A percentile compares a stretch with the other conserved stretches of the same genome.
Conservation (phyloP, 768 basidiomycete genomes). For the Hygrophorus pudorinus region DNA sequence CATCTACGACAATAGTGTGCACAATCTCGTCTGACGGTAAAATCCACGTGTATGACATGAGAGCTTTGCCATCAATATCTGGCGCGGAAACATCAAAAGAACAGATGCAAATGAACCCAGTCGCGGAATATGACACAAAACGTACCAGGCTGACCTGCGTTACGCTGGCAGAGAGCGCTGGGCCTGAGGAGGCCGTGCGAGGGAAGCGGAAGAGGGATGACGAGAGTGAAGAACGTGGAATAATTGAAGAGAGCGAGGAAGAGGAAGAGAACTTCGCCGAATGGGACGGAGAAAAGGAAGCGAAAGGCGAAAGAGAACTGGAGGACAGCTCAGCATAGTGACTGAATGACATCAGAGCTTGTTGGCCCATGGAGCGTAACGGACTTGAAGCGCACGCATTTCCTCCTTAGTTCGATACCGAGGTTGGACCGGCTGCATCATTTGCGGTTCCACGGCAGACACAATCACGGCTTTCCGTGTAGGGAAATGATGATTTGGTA, state of each 20-base stretch:
- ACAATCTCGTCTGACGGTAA: constrained; percentile 89
- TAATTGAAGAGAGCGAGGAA: constrained; percentile 20
- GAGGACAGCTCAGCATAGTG: constrained; percentile 8
- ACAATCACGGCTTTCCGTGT: too few relatives aligned
- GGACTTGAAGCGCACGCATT: too few relatives aligned
- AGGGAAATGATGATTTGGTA: too few relatives aligned
- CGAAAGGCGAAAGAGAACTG: constrained; percentile 19
- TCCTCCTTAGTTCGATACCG: too few relatives aligned
- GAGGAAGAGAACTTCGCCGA: constrained; percentile 12
- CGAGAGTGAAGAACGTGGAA: constrained; percentile 20
- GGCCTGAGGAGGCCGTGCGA: constrained; percentile 3
- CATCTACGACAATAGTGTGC: constrained; percentile 52
- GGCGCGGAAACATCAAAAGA: constrained; percentile 5
- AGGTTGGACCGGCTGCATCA: too few relatives aligned
- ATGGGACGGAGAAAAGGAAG: constrained; percentile 18
- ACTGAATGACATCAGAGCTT: too few relatives aligned
- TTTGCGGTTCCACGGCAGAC: too few relatives aligned
- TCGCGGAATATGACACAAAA: constrained; percentile 71
- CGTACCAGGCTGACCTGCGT: constrained; percentile 78
- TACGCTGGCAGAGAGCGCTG: constrained; percentile 41
- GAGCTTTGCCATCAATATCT: constrained; percentile 27
- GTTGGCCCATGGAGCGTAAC: too few relatives aligned
- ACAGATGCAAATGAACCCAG: constrained; percentile 38
- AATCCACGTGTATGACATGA: constrained; percentile 67
- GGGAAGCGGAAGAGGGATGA: constrained; percentile 23